These are phyloP conservation scores for Trametes sp. DNA, from an alignment of 1,284 basidiomycete species.

Conservation along the genomic window DNA sequence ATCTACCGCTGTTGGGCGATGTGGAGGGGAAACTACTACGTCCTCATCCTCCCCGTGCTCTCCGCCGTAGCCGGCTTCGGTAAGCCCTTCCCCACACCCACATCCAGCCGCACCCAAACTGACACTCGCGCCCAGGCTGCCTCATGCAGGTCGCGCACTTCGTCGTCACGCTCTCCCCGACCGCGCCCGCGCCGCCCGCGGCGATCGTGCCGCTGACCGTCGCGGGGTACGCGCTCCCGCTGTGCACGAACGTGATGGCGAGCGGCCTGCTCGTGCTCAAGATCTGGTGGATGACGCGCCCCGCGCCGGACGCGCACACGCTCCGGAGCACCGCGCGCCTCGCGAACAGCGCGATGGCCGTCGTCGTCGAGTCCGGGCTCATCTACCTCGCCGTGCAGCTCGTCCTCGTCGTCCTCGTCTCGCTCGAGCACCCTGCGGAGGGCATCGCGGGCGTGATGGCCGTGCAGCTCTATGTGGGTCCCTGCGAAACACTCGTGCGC, in stretches of 20 bases:
- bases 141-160: constrained; percentile 16
- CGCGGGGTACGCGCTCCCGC: constrained; percentile 37
- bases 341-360: constrained; percentile 34
- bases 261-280: constrained; percentile 48
- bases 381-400: constrained; percentile 50
- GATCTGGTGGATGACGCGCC: constrained; percentile 40
- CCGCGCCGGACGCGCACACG: not conserved
- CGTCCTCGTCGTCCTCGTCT: constrained; percentile 48
- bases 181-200: constrained; percentile 13
- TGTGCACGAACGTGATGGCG: constrained; percentile 48
- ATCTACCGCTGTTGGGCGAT: constrained; percentile 51
- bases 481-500: not conserved
- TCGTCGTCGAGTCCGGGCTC: constrained; percentile 50
- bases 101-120: not conserved
- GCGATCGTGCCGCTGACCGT: constrained; percentile 19
- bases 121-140: constrained; percentile 12
- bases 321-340: constrained; percentile 10
- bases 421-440: constrained; percentile 42
- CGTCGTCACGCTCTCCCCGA: constrained; percentile 12
- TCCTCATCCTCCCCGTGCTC: constrained; percentile 44
- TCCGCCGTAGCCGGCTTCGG: constrained; percentile 43
- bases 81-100: constrained; percentile 27
- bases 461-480: constrained; percentile 49
- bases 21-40: constrained; percentile 42
- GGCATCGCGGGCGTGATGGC: constrained; percentile 46